Percentiles rank a stretch among this genome's conserved stretches.
Evolutionary conservation across 2,329 filamentous ascomycete genomes (phyloP).

Genomic region (Alternaria sp.): DNA sequence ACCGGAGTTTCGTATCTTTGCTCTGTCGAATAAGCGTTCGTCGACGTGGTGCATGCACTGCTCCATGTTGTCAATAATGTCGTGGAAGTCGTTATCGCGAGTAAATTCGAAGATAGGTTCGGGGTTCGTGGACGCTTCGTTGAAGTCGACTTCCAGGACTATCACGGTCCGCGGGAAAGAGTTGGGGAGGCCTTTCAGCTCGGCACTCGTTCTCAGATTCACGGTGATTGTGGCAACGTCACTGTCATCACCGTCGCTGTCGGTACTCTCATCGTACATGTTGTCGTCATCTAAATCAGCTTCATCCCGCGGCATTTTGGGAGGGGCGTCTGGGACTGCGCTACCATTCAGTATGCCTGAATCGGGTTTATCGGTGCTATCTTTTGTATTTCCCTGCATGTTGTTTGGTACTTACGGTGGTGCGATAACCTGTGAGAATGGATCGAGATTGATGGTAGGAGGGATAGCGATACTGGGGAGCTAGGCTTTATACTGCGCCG

Average conservation of each 20-base stretch:
- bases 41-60: background rate
- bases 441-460: background rate
- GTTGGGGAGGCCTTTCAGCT: background rate
- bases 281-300: background rate
- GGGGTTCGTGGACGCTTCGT: background rate
- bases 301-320: background rate
- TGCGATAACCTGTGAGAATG: background rate
- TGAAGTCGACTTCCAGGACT: background rate
- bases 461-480: background rate
- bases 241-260: background rate
- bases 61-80: background rate
- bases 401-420: background rate
- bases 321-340: background rate
- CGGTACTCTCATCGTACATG: background rate
- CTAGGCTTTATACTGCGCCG: background rate
- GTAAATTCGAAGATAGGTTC: background rate
- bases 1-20: background rate
- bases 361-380: background rate
- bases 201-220: background rate
- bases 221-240: background rate
- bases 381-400: background rate
- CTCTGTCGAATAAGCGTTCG: background rate
- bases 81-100: background rate
- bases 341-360: background rate
- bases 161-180: background rate